A percentile compares a stretch with the other conserved stretches of the same genome.
Evolutionary conservation across 768 basidiomycete species (phyloP).

Genomic region (Mycena floridula): DNA sequence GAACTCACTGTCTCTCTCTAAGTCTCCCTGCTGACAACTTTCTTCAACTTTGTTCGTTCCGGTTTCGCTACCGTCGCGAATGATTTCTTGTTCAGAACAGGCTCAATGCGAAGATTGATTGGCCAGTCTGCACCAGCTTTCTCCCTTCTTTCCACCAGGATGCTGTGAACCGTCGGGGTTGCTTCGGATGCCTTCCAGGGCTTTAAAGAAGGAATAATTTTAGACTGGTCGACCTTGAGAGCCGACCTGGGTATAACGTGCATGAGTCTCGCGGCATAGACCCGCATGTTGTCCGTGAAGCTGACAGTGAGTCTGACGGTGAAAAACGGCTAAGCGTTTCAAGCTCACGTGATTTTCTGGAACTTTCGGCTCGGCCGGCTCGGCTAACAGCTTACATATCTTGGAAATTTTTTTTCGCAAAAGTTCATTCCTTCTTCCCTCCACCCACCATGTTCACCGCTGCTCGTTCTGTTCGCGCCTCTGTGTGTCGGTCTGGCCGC

Average conservation of each 20-base stretch:
- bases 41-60: neutral
- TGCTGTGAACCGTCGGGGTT: neutral
- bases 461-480: slow-evolving; percentile 57
- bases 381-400: slow-evolving; percentile 21
- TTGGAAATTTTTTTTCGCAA: slow-evolving; percentile 36
- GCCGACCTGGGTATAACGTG: neutral
- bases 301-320: slow-evolving; percentile 1
- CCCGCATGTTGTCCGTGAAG: too few relatives aligned
- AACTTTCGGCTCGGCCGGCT: slow-evolving; percentile 1
- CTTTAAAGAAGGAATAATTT: neutral
- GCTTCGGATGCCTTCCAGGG: neutral
- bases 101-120: neutral
- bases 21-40: neutral
- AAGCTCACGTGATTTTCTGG: slow-evolving; percentile 2
- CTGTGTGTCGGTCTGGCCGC: slow-evolving; percentile 53
- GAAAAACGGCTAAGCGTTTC: too few relatives aligned
- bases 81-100: neutral
- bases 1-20: too few relatives aligned
- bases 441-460: slow-evolving; percentile 66
- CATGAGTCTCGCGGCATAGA: neutral
- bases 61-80: neutral
- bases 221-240: neutral
- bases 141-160: neutral
- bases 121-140: neutral
- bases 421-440: slow-evolving; percentile 33